Evolutionary conservation across 2,329 filamentous ascomycete genomes (phyloP), one percentile per base, ranked within the genome.

Genomic region (Colletotrichum sp.): DNA sequence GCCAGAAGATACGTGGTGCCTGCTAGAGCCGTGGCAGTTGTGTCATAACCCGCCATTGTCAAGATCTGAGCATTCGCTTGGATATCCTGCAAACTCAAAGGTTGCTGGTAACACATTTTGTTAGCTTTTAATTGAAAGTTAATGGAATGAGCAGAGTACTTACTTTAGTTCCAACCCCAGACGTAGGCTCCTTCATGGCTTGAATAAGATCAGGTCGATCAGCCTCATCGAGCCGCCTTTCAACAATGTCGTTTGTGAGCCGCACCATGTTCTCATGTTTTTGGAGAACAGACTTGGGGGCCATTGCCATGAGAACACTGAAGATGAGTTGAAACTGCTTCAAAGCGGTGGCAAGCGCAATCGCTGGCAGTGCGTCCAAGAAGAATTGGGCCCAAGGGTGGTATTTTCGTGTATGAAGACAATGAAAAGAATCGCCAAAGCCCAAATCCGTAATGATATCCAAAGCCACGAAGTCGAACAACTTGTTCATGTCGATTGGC

Each of bases 1-100:
- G 80, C 71, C 4, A 86, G 78, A 13, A 80, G 74, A 57, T 79
- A 84, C 0, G 78, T 78, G 13, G 75, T 76, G 2, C 79, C 83
- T 1, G 79, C 75, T 1, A 84, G 77, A 2, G 79, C 36, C 0
- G 82, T 82, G 4, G 83, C 82, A 5, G 83, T 84, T 3, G 83
- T 85, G 71, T 85, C 83, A 0, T 79, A 81, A 0, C 83, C 82
- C 6, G 82, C 83, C 9, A 82, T 32, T 32, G 83, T 80, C 12
- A 84, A 60, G 1, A 75, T 52, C n/a, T 52, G 43, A 0, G 43
- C 43, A 13, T 52, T 52, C 4, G 43, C 43, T 52, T 52, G 43
- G n/a, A 52, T 52, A 52, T 52, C 43, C 3, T 52, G 43, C 10
- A 52, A 52, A 2, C 10, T 52, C n/a, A 52, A 3, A 3, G 43